Evolutionary conservation across 805 yeast species (phyloP).

Genomic region (Tetrapisispora fleetii): DNA sequence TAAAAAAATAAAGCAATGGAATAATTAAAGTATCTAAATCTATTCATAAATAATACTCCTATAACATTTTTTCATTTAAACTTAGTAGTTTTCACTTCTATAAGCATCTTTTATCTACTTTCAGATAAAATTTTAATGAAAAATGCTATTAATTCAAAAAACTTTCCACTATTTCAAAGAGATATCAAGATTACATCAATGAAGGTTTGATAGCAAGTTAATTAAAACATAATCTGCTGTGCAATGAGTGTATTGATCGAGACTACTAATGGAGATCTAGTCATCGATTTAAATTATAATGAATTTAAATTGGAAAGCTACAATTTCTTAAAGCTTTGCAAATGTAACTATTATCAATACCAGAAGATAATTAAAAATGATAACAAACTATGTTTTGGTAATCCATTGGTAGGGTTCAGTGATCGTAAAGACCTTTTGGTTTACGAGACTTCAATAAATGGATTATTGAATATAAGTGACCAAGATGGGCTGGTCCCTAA

Average conservation of each 20-base stretch:
- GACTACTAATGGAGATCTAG: not conserved
- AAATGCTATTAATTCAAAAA: too few species aligned
- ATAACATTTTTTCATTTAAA: not conserved
- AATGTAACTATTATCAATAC: conserved; percentile 1
- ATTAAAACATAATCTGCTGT: not conserved
- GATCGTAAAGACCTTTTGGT: not conserved
- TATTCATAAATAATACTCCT: too few species aligned
- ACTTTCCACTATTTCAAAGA: not conserved
- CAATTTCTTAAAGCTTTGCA: conserved; percentile 4
- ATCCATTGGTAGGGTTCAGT: not conserved
- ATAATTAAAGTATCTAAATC: not conserved
- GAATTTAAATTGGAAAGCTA: not conserved
- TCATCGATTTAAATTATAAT: not conserved
- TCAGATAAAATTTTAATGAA: too few species aligned
- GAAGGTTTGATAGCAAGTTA: not conserved
- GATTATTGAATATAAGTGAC: not conserved
- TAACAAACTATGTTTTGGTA: not conserved
- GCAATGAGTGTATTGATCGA: conserved; percentile 3
- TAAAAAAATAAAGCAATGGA: too few species aligned
- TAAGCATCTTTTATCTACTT: too few species aligned
- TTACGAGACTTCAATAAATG: conserved; percentile 1
- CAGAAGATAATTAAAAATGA: not conserved
- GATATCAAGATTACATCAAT: not conserved
- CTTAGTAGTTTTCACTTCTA: too few species aligned
- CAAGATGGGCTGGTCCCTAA: not conserved